Percentiles rank a stretch among this genome's conserved stretches.
phyloP scores from a whole-genome alignment of 257 asterid genomes.

The Anisodus tanguticus region DNA sequence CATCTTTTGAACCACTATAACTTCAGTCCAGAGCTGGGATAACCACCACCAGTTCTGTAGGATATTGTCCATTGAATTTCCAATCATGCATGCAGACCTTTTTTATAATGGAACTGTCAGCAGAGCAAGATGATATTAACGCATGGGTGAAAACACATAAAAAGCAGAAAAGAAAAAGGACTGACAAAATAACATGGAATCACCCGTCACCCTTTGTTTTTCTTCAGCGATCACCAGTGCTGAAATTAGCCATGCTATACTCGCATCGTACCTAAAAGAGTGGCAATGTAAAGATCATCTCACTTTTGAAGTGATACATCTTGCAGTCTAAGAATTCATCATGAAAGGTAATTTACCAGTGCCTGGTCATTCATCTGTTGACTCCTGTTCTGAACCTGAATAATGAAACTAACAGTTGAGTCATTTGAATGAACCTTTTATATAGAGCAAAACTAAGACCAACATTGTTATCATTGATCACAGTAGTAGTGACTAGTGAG shows the following conservation, averaged over 20 bases:
- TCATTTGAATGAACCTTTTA: slow-evolving; percentile 2
- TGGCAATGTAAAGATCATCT: neutral
- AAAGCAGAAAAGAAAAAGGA: neutral
- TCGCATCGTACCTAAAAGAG: slow-evolving; percentile 78
- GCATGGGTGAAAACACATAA: neutral
- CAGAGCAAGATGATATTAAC: neutral
- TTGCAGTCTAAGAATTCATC: slow-evolving; percentile 22
- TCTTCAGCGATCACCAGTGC: slow-evolving; percentile 95
- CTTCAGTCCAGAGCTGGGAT: neutral
- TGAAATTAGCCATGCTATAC: slow-evolving; percentile 98
- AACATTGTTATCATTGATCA: slow-evolving; percentile 3
- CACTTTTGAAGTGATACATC: neutral
- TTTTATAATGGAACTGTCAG: too few relatives aligned
- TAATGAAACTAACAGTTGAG: slow-evolving; percentile 25
- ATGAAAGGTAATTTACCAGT: slow-evolving; percentile 61
- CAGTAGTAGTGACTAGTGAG: neutral
- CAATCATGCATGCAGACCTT: neutral
- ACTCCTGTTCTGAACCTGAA: slow-evolving; percentile 86
- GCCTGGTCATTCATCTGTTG: slow-evolving; percentile 82
- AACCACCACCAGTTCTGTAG: neutral
- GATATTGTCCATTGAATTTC: neutral
- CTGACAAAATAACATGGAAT: neutral
- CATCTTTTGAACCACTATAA: neutral
- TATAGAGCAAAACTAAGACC: neutral
- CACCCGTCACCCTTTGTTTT: slow-evolving; percentile 95